These are phyloP conservation scores for Voacanga thouarsii DNA, from an alignment of 257 asterid species.

Conservation along the genomic window DNA sequence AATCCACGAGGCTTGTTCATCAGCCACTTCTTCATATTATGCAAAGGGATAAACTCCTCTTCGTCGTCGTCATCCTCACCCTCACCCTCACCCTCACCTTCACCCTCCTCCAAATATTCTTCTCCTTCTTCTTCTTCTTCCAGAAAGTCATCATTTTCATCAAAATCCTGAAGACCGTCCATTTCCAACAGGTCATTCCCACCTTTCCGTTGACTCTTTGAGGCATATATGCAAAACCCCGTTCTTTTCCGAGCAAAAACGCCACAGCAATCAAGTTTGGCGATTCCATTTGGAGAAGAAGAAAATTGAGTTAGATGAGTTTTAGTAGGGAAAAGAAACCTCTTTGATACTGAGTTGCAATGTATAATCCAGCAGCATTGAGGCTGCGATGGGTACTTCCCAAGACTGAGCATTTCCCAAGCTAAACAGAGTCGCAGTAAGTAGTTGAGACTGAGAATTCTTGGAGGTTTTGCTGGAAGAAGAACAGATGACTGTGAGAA, in stretches of 20 bases:
- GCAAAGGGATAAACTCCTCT: conserved; percentile 50
- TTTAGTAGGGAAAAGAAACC: conserved; percentile 31
- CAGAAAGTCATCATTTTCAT: conserved; percentile 30
- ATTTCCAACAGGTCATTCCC: conserved; percentile 32
- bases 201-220: conserved; percentile 30
- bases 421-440: background rate
- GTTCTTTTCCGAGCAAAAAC: conserved; percentile 19
- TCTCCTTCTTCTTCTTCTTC: conserved; percentile 5
- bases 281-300: conserved; percentile 17
- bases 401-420: conserved; percentile 48
- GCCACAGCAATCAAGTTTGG: conserved; percentile 22
- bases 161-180: conserved; percentile 29
- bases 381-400: conserved; percentile 38
- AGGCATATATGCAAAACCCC: conserved; percentile 40
- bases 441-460: background rate
- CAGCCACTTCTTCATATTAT: conserved; percentile 69
- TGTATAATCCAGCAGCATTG: conserved; percentile 23
- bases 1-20: conserved; percentile 76
- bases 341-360: conserved; percentile 30
- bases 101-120: too few species aligned
- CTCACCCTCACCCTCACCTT: conserved; percentile 19
- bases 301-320: conserved; percentile 26
- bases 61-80: conserved; percentile 40
- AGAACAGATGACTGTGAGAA: background rate
- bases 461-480: background rate